Evolutionary conservation across 2,329 filamentous ascomycete genomes (phyloP).

Genomic region (Claviceps spartinae): DNA sequence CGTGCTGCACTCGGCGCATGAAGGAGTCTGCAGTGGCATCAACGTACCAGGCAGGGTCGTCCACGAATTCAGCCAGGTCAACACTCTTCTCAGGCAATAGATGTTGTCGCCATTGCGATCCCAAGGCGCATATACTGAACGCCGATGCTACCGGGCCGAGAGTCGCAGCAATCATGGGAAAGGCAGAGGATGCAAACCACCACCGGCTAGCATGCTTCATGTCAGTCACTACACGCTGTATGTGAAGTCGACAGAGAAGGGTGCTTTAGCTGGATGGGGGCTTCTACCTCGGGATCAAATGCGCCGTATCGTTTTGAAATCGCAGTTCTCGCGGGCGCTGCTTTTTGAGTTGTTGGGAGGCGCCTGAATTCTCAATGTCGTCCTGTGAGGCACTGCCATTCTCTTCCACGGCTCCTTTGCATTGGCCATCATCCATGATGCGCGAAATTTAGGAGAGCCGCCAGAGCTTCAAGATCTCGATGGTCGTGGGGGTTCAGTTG

Average conservation of each 20-base stretch:
- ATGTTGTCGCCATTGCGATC: slow-evolving; percentile 60
- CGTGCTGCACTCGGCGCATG: not conserved
- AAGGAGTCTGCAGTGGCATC: not conserved
- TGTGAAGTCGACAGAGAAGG: not conserved
- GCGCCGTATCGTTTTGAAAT: slow-evolving; percentile 25
- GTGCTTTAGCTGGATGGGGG: not conserved
- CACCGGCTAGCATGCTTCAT: slow-evolving; percentile 32
- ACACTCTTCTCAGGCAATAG: slow-evolving; percentile 32
- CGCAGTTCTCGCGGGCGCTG: slow-evolving; percentile 10
- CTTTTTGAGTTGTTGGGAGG: not conserved
- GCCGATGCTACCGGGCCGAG: slow-evolving; percentile 78
- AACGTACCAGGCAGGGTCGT: slow-evolving; percentile 56
- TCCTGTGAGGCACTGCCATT: slow-evolving; percentile 17
- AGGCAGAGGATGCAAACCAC: slow-evolving; percentile 51
- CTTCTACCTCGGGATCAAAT: slow-evolving; percentile 31
- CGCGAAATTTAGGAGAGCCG: not conserved
- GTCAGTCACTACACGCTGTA: not conserved
- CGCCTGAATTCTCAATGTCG: slow-evolving; percentile 8
- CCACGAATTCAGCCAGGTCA: slow-evolving; percentile 36
- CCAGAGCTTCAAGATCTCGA: not conserved
- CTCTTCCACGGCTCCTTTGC: slow-evolving; percentile 23
- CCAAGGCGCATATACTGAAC: slow-evolving; percentile 76
- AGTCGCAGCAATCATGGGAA: slow-evolving; percentile 71
- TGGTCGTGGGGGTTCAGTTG: not conserved
- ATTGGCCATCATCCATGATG: slow-evolving; percentile 29